phyloP scores from a whole-genome alignment of 2,329 filamentous ascomycete species.

The Zymoseptoria ardabiliae region DNA sequence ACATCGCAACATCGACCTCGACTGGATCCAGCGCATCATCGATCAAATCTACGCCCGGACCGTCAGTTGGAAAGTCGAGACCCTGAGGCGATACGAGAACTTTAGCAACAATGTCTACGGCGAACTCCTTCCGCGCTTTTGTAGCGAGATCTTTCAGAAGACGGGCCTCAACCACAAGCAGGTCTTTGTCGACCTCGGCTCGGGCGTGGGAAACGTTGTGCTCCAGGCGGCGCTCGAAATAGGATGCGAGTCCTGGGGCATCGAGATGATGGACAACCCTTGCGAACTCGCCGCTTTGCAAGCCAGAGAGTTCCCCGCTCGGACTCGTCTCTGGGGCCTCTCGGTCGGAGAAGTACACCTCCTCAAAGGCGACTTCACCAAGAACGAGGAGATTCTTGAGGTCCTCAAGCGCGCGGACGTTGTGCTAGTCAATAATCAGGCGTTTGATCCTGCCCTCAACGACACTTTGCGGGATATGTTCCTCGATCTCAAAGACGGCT shows the following conservation, averaged over 20 bases:
- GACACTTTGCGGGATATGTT: slow-evolving; percentile 81
- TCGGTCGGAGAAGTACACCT: slow-evolving; percentile 71
- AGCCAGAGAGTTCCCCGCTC: slow-evolving; percentile 71
- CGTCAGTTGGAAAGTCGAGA: slow-evolving; percentile 80
- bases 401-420: slow-evolving; percentile 81
- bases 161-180: slow-evolving; percentile 72
- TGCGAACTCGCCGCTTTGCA: slow-evolving; percentile 76
- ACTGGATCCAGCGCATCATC: slow-evolving; percentile 58
- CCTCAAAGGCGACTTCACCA: slow-evolving; percentile 75
- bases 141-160: slow-evolving; percentile 72
- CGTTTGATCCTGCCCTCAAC: slow-evolving; percentile 83
- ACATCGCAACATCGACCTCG: slow-evolving; percentile 65
- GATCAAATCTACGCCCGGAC: slow-evolving; percentile 83
- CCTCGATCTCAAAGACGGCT: slow-evolving; percentile 83
- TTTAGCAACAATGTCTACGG: slow-evolving; percentile 93
- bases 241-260: slow-evolving; percentile 91
- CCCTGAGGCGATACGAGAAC: slow-evolving; percentile 76
- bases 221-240: slow-evolving; percentile 88
- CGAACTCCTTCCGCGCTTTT: slow-evolving; percentile 78
- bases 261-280: slow-evolving; percentile 90
- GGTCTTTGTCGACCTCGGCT: slow-evolving; percentile 90
- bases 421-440: slow-evolving; percentile 97
- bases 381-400: slow-evolving; percentile 60
- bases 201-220: slow-evolving; percentile 91
- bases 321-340: slow-evolving; percentile 85